A percentile compares a stretch with the other conserved stretches of the same genome.
phyloP scores from a whole-genome alignment of 495 filamentous ascomycete species.

The Aspergillus kassunensis region DNA sequence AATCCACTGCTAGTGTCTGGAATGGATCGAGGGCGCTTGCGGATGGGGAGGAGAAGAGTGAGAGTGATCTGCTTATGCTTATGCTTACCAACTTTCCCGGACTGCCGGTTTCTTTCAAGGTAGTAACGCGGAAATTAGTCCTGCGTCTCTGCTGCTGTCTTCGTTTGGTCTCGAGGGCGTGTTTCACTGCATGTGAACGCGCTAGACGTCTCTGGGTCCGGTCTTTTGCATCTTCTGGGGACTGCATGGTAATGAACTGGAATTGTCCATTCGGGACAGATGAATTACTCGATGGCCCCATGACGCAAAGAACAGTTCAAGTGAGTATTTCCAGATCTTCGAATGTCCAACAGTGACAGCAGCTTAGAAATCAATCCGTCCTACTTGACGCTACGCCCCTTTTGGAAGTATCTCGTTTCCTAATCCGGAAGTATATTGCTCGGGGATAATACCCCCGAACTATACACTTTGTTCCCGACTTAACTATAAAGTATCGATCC shows the following conservation, averaged over 20 bases:
- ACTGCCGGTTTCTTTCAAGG: conserved; percentile 3
- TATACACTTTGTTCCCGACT: too few species aligned
- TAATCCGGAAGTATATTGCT: neutral
- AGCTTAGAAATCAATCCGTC: neutral
- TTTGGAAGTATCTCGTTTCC: conserved; percentile 6
- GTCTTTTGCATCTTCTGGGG: conserved; percentile 14
- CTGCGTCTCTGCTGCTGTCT: conserved; percentile 24
- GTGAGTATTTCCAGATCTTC: too few species aligned
- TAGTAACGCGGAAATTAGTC: conserved; percentile 23
- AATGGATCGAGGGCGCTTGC: conserved; percentile 21
- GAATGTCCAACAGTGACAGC: neutral
- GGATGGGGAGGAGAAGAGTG: neutral
- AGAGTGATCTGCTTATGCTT: neutral
- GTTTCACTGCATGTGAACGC: conserved; percentile 32
- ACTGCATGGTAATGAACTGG: conserved; percentile 28
- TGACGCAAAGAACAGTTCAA: neutral
- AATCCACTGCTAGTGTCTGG: conserved; percentile 27
- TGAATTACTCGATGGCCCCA: neutral
- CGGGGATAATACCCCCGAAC: neutral
- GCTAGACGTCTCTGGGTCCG: conserved; percentile 20
- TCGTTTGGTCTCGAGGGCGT: conserved; percentile 31
- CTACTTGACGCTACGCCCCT: neutral
- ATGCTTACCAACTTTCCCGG: neutral
- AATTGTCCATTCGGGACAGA: conserved; percentile 6
- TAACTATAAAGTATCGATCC: too few species aligned